These are phyloP conservation scores for Pythium graminicola DNA, from an alignment of 352 stramenopile species.

Conservation along the genomic window DNA sequence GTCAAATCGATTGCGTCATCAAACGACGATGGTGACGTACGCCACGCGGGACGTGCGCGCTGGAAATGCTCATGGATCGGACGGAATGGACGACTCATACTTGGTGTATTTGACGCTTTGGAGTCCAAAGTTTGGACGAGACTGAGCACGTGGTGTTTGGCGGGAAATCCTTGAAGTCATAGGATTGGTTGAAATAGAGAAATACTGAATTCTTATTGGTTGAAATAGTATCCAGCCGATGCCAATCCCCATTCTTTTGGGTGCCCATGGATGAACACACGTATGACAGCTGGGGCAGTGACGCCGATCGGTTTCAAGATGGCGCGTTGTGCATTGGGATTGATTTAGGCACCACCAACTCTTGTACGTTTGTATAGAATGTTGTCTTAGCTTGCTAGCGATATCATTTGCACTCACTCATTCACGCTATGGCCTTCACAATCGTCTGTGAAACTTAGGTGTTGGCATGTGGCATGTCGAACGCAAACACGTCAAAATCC, in stretches of 20 bases:
- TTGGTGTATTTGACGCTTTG: neutral
- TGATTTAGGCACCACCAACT: slow-evolving; percentile 99
- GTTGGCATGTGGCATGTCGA: slow-evolving; percentile 77
- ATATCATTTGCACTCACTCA: neutral
- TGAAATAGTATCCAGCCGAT: neutral
- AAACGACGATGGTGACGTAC: neutral
- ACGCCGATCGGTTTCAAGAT: slow-evolving; percentile 59
- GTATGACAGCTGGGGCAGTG: slow-evolving; percentile 79
- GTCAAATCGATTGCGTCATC: slow-evolving; percentile 33
- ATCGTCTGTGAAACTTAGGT: slow-evolving; percentile 38
- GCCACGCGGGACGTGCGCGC: slow-evolving; percentile 18
- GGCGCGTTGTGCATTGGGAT: slow-evolving; percentile 94
- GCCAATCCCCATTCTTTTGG: too few relatives aligned
- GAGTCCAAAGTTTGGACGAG: neutral
- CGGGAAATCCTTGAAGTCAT: too few relatives aligned
- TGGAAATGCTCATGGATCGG: slow-evolving; percentile 60
- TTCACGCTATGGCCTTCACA: slow-evolving; percentile 2
- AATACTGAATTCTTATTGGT: slow-evolving; percentile 3
- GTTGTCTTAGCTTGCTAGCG: neutral
- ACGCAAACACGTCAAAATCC: slow-evolving; percentile 77
- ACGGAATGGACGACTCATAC: slow-evolving; percentile 29
- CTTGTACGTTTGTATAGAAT: slow-evolving; percentile 80
- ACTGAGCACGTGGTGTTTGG: too few relatives aligned
- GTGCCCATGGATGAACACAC: slow-evolving; percentile 26
- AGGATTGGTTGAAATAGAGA: too few relatives aligned